phyloP scores from a whole-genome alignment of 495 filamentous ascomycete genomes.

The Talaromyces adpressus region DNA sequence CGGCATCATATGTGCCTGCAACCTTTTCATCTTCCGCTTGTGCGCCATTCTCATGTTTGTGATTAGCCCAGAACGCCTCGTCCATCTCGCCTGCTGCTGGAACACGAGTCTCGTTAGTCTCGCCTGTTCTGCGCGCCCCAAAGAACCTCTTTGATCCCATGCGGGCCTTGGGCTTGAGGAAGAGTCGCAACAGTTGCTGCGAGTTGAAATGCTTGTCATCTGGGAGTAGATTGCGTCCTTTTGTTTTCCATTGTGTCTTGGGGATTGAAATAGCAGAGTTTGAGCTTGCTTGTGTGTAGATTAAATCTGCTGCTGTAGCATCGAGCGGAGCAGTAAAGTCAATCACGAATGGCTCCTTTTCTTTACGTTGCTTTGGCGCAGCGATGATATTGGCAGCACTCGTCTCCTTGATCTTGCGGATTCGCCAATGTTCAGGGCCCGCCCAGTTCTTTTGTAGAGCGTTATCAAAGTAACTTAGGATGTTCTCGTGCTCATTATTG shows the following conservation, averaged over 20 bases:
- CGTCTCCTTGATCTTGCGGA: constrained; percentile 82
- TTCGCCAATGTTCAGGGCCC: constrained; percentile 98
- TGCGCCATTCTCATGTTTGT: constrained; percentile 47
- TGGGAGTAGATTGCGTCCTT: constrained; percentile 84
- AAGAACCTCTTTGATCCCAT: constrained; percentile 51
- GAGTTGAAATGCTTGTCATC: constrained; percentile 99
- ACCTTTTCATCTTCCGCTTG: constrained; percentile 47
- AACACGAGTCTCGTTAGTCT: constrained; percentile 42
- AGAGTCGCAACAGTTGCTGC: constrained; percentile 76
- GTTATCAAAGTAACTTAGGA: constrained; percentile 94
- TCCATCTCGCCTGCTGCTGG: constrained; percentile 67
- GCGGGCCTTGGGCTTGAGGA: constrained; percentile 87
- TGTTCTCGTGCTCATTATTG: constrained; percentile 71
- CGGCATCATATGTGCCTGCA: constrained; percentile 79
- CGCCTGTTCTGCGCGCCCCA: constrained; percentile 30
- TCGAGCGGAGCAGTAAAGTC: constrained; percentile 75
- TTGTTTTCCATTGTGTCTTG: constrained; percentile 92
- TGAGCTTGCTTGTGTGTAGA: constrained; percentile 78
- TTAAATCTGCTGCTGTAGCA: constrained; percentile 61
- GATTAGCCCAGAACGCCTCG: constrained; percentile 90
- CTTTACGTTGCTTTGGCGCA: constrained; percentile 60
- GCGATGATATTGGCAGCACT: constrained; percentile 53
- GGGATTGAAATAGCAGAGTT: constrained; percentile 76
- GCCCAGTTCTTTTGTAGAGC: constrained; percentile 95
- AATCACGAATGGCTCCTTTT: constrained; percentile 94